Evolutionary conservation across 1,139 yeast species (phyloP).

Genomic region (Entelexis paramagnoliae): DNA sequence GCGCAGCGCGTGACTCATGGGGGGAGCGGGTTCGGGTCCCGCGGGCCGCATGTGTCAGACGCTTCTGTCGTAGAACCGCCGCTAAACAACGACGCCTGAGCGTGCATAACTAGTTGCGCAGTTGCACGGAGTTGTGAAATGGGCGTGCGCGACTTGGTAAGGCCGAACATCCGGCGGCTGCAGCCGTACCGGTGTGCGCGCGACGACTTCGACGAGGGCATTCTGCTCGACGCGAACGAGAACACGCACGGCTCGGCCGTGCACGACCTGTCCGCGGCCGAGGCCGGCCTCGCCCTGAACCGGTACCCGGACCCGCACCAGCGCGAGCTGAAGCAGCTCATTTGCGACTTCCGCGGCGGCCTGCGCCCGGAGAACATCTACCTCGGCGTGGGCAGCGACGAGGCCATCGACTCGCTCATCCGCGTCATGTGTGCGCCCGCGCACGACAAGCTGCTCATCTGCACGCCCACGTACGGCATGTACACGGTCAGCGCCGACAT

Average conservation of each 20-base stretch:
- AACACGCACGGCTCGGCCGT: constrained; percentile 88
- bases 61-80: background rate
- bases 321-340: constrained; percentile 56
- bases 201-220: constrained; percentile 80
- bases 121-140: too few species aligned
- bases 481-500: constrained; percentile 81
- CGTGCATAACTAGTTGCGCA: too few species aligned
- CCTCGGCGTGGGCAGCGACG: constrained; percentile 96
- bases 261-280: constrained; percentile 32
- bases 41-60: background rate
- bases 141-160: constrained; percentile 42
- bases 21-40: too few species aligned
- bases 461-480: constrained; percentile 99
- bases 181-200: constrained; percentile 95
- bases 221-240: constrained; percentile 89
- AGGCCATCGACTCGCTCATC: constrained; percentile 79
- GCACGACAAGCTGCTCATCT: constrained; percentile 63
- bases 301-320: constrained; percentile 98
- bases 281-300: constrained; percentile 46
- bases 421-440: constrained; percentile 81
- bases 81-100: too few species aligned
- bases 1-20: constrained; percentile 35
- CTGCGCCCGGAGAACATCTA: constrained; percentile 63
- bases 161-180: constrained; percentile 72
- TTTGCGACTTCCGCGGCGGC: constrained; percentile 50